phyloP scores from a whole-genome alignment of 2,329 filamentous ascomycete species.

The Penicillium sp. region DNA sequence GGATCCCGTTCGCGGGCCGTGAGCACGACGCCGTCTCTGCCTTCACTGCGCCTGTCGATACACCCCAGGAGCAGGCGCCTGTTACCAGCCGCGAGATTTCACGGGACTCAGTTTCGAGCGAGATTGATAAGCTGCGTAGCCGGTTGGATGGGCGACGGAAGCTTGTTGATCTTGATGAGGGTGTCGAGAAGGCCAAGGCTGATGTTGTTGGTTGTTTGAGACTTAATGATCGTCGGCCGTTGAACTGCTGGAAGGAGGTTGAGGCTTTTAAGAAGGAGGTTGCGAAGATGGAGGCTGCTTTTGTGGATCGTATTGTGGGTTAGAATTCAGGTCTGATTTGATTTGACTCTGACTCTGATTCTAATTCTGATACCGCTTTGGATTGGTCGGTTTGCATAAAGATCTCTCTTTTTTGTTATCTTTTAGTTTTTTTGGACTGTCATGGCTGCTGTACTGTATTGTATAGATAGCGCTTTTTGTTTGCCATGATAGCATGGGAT shows the following conservation, averaged over 20 bases:
- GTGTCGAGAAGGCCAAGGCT: slow-evolving; percentile 71
- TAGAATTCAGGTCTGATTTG: slow-evolving; percentile 20
- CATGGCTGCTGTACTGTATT: slow-evolving; percentile 25
- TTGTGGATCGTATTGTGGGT: slow-evolving; percentile 74
- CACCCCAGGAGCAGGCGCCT: slow-evolving; percentile 15
- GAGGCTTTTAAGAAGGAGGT: slow-evolving; percentile 89
- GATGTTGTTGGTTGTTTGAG: slow-evolving; percentile 78
- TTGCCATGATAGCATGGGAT: slow-evolving; percentile 14
- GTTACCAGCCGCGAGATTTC: slow-evolving; percentile 47
- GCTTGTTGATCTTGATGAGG: slow-evolving; percentile 64
- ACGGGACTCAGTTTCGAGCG: slow-evolving; percentile 54
- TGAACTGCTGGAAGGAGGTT: slow-evolving; percentile 94
- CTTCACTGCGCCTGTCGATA: slow-evolving; percentile 14
- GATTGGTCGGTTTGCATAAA: slow-evolving; percentile 6
- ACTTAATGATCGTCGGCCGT: slow-evolving; percentile 78
- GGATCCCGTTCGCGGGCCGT: slow-evolving; percentile 44
- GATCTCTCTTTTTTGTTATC: neutral
- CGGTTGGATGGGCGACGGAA: slow-evolving; percentile 64
- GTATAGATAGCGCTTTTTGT: slow-evolving; percentile 26
- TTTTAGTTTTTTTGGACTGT: slow-evolving; percentile 5
- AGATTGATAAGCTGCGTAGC: slow-evolving; percentile 56
- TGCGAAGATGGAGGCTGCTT: slow-evolving; percentile 76
- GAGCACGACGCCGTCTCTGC: slow-evolving; percentile 31
- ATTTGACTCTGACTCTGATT: neutral
- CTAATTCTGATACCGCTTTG: slow-evolving; percentile 8